phyloP scores from a whole-genome alignment of 257 asterid species.

The Craterostigma plantagineum region DNA sequence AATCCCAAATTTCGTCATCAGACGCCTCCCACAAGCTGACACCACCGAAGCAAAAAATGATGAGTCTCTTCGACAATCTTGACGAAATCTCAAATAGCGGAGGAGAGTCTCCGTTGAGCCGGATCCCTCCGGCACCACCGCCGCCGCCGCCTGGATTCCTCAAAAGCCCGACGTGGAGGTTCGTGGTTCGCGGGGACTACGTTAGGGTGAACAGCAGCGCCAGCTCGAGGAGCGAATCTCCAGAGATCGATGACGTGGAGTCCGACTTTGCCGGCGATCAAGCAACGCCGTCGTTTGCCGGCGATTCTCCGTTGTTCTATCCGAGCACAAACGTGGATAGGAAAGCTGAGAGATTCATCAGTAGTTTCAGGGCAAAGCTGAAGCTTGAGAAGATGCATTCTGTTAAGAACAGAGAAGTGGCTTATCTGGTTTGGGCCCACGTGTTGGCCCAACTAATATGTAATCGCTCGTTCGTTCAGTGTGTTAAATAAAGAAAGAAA shows the following conservation, averaged over 20 bases:
- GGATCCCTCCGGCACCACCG: slow-evolving; percentile 70
- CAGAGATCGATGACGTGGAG: slow-evolving; percentile 47
- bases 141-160: slow-evolving; percentile 63
- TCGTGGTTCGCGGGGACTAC: slow-evolving; percentile 72
- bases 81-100: slow-evolving; percentile 41
- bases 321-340: slow-evolving; percentile 79
- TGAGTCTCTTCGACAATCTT: slow-evolving; percentile 17
- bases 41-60: slow-evolving; percentile 15
- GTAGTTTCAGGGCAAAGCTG: slow-evolving; percentile 36
- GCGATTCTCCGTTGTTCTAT: slow-evolving; percentile 46
- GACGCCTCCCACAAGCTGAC: slow-evolving; percentile 5
- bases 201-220: slow-evolving; percentile 44
- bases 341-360: slow-evolving; percentile 75
- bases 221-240: slow-evolving; percentile 62
- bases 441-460: slow-evolving; percentile 18
- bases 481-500: too few relatives aligned
- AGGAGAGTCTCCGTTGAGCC: slow-evolving; percentile 40
- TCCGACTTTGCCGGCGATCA: slow-evolving; percentile 28
- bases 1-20: slow-evolving; percentile 7
- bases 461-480: not conserved
- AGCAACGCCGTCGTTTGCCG: slow-evolving; percentile 11
- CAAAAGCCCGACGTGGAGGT: slow-evolving; percentile 54
- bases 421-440: slow-evolving; percentile 23
- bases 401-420: slow-evolving; percentile 21
- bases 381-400: slow-evolving; percentile 31